Conservation (phyloP, 208 protist species). For the Sergeia podlipaevii region DNA sequence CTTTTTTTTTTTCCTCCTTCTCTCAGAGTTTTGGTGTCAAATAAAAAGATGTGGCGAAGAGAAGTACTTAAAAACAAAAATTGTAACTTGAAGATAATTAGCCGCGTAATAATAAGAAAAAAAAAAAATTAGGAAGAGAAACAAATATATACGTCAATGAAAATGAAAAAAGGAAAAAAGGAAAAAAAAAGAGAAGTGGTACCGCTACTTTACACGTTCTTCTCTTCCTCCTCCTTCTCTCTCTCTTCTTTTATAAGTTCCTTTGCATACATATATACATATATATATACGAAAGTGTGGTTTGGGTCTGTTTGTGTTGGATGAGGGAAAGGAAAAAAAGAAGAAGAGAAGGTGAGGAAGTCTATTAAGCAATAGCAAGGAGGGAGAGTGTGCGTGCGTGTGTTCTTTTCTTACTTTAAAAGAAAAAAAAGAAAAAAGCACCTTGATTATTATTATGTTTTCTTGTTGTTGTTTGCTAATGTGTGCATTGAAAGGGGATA, state of each 20-base stretch:
- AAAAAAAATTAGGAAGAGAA: conserved; percentile 1
- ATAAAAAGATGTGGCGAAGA: no score
- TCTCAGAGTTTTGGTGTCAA: no score
- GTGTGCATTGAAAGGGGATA: not conserved
- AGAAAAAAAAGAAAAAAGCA: conserved; percentile 10
- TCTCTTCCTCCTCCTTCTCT: conserved; percentile 7
- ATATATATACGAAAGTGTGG: conserved; percentile 1
- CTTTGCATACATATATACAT: not conserved
- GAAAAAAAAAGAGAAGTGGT: not conserved
- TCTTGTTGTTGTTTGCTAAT: conserved; percentile 2
- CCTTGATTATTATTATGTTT: not conserved
- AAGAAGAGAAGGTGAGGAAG: not conserved
- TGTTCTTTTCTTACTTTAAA: no score
- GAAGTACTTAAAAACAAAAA: no score
- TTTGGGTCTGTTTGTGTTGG: not conserved
- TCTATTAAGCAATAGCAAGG: conserved; percentile 3
- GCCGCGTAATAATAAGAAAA: conserved; percentile 2
- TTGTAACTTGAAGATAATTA: no score
- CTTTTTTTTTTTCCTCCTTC: no score
- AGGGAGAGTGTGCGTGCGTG: not conserved
- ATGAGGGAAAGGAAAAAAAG: no score
- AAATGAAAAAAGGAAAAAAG: conserved; percentile 9
- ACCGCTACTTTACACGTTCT: not conserved
- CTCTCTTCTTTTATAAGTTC: conserved; percentile 9
- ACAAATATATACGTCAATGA: not conserved